phyloP scores from a whole-genome alignment of 1,139 yeast genomes.

The Suhomyces anneliseae region DNA sequence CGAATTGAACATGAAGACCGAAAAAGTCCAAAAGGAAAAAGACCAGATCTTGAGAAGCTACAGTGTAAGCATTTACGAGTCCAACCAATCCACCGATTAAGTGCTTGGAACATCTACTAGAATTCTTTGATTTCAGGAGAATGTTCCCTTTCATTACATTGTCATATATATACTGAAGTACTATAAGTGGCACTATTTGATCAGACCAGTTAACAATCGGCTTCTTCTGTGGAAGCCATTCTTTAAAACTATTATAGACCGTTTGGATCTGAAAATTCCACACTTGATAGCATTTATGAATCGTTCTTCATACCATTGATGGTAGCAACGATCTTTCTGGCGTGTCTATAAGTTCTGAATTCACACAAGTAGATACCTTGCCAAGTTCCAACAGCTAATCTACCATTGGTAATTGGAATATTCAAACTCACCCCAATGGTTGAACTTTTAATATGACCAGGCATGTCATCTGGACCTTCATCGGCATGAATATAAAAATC shows the following conservation, averaged over 20 bases:
- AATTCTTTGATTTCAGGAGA: no score
- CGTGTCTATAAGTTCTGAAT: conserved; percentile 63
- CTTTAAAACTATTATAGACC: background rate
- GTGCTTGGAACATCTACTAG: no score
- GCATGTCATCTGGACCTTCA: conserved; percentile 84
- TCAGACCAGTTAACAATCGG: no score
- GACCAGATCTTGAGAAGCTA: conserved; percentile 30
- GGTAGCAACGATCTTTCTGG: conserved; percentile 70
- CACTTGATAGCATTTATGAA: background rate
- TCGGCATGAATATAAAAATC: conserved; percentile 63
- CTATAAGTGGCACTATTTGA: no score
- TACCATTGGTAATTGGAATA: conserved; percentile 70
- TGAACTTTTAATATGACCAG: conserved; percentile 71
- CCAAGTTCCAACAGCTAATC: conserved; percentile 77
- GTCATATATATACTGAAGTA: no score
- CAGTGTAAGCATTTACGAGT: conserved; percentile 37
- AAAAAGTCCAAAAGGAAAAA: conserved; percentile 25
- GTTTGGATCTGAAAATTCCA: no score
- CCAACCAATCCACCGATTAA: background rate
- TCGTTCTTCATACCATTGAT: conserved; percentile 55
- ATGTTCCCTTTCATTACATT: no score
- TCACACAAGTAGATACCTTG: conserved; percentile 79
- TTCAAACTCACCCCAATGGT: conserved; percentile 64
- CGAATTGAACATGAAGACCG: conserved; percentile 24
- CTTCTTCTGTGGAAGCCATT: no score